Percentiles rank a stretch among this genome's conserved stretches.
phyloP scores from a whole-genome alignment of 805 yeast species.

The Cyberlindnera maritima region DNA sequence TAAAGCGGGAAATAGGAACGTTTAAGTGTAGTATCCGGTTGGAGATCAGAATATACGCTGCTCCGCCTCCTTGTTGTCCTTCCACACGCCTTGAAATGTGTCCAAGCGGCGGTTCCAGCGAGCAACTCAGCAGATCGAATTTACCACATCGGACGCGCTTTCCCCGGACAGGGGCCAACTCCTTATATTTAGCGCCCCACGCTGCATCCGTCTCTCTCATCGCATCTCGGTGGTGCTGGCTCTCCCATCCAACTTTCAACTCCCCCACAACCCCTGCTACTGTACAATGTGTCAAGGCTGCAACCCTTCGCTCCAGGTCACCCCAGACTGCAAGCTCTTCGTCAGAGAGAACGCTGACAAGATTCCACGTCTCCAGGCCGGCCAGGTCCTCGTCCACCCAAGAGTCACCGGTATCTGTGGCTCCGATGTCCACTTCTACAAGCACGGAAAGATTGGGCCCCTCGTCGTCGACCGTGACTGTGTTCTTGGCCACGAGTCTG shows the following conservation, averaged over 20 bases:
- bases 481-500: conserved; percentile 44
- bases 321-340: conserved; percentile 21
- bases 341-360: conserved; percentile 13
- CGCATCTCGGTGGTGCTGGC: no score
- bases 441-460: conserved; percentile 62
- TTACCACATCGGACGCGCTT: no score
- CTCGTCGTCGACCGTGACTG: conserved; percentile 34
- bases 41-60: no score
- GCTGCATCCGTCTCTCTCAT: not conserved
- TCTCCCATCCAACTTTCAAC: not conserved
- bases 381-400: conserved; percentile 21
- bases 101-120: not conserved
- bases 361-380: conserved; percentile 17
- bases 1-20: no score
- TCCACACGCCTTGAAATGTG: no score
- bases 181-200: not conserved
- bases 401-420: conserved; percentile 75
- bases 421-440: conserved; percentile 67
- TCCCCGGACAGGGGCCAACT: not conserved
- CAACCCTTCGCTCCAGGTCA: conserved; percentile 25
- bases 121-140: not conserved
- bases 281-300: conserved; percentile 4
- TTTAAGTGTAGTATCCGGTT: no score
- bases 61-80: no score
- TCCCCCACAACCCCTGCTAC: not conserved